Conservation (phyloP, 192 early-diverging fungal species). For the Phlyctochytrium bullatum region DNA sequence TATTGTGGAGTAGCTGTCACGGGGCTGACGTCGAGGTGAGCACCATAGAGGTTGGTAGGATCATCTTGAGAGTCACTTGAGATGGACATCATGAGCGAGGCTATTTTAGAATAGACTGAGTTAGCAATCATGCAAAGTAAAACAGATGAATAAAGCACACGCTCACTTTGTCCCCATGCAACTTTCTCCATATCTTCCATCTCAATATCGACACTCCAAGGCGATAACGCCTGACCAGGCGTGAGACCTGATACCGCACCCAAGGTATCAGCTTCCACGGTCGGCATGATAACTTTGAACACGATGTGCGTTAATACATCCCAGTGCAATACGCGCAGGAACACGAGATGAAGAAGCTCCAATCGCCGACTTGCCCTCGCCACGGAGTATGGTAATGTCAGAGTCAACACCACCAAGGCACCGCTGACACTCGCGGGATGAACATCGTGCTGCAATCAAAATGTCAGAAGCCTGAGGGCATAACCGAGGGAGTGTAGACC, state of each 20-base stretch:
- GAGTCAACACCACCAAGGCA: neutral
- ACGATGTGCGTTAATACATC: conserved; percentile 18
- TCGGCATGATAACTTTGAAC: conserved; percentile 2
- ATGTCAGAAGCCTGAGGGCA: neutral
- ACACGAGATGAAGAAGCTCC: neutral
- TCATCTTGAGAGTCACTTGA: neutral
- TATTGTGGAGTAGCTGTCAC: too few relatives aligned
- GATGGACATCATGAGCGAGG: neutral
- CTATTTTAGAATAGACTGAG: neutral
- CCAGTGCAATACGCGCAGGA: conserved; percentile 17
- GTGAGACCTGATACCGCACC: neutral
- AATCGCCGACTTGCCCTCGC: neutral
- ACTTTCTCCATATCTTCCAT: neutral
- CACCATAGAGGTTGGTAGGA: neutral
- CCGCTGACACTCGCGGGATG: neutral
- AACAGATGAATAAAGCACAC: neutral
- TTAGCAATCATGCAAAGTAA: neutral
- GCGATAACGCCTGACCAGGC: neutral
- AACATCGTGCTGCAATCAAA: neutral
- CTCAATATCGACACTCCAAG: neutral
- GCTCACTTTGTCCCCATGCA: neutral
- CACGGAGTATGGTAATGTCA: neutral
- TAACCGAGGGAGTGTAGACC: neutral
- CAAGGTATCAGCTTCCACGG: neutral
- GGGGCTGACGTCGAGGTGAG: neutral